phyloP scores from a whole-genome alignment of 805 yeast species.

The Ogataea ganodermae region DNA sequence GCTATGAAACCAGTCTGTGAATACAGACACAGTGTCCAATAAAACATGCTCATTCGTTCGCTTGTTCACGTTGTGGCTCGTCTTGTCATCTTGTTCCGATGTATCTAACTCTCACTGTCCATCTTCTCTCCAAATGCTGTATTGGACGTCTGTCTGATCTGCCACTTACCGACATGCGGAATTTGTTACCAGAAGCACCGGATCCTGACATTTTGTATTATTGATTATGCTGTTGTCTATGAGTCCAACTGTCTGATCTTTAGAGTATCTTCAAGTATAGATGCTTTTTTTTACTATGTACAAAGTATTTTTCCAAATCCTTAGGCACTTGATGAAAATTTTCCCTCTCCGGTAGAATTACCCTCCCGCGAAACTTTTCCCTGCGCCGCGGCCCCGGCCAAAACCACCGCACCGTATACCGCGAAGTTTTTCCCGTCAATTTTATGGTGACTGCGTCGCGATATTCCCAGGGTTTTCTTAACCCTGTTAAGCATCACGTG shows the following conservation, averaged over 20 bases:
- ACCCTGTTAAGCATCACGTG: constrained; percentile 13
- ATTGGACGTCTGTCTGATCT: constrained; percentile 1
- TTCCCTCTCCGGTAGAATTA: constrained; percentile 7
- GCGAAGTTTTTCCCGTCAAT: neutral
- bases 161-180: constrained; percentile 93
- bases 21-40: neutral
- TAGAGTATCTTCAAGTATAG: neutral
- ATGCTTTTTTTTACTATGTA: neutral
- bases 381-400: neutral
- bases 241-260: constrained; percentile 3
- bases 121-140: neutral
- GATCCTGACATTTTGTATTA: constrained; percentile 70
- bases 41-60: neutral
- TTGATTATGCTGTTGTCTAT: constrained; percentile 11
- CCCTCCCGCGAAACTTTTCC: neutral
- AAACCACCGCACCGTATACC: neutral
- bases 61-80: neutral
- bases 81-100: neutral
- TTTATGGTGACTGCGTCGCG: constrained; percentile 6
- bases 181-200: constrained; percentile 99
- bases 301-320: neutral
- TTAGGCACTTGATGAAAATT: constrained; percentile 9
- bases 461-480: neutral
- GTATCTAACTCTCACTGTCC: too few species aligned
- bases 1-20: neutral